phyloP scores from a whole-genome alignment of 2,329 filamentous ascomycete species.

The Metarhizium anisopliae region DNA sequence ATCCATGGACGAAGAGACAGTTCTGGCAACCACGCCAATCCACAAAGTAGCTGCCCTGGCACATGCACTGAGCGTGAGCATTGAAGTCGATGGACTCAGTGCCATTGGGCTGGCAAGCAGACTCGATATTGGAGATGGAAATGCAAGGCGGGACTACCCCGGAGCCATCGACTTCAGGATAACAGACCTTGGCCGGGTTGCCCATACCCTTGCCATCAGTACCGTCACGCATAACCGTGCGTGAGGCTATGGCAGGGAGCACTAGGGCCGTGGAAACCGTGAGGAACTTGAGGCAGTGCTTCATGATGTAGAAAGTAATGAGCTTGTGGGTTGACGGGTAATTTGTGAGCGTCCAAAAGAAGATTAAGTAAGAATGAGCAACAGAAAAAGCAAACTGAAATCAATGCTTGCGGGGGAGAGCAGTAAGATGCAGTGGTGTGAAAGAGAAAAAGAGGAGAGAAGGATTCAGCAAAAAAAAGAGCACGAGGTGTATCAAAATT shows the following conservation, averaged over 20 bases:
- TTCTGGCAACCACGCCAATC: constrained; percentile 33
- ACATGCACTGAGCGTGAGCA: constrained; percentile 30
- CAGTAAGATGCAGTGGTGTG: background rate
- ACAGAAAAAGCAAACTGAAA: background rate
- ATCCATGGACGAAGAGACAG: constrained; percentile 32
- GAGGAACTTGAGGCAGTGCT: constrained; percentile 3
- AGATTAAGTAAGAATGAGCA: constrained; percentile 3
- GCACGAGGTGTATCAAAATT: background rate
- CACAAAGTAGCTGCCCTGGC: constrained; percentile 31
- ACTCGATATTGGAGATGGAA: constrained; percentile 19
- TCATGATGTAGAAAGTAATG: constrained; percentile 9
- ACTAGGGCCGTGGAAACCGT: constrained; percentile 8
- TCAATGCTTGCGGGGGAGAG: background rate
- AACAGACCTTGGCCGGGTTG: constrained; percentile 6
- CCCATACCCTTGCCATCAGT: background rate
- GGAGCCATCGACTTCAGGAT: constrained; percentile 1
- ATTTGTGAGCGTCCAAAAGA: constrained; percentile 3
- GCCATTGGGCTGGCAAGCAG: constrained; percentile 20
- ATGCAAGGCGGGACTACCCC: constrained; percentile 18
- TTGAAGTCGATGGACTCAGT: constrained; percentile 14
- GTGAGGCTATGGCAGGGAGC: constrained; percentile 6
- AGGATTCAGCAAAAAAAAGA: background rate
- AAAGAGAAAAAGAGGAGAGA: background rate
- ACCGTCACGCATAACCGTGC: background rate
- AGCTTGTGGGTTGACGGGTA: background rate